Base-by-base conservation (phyloP, 2,329 filamentous ascomycete species). In the Pseudogymnoascus destructans region DNA sequence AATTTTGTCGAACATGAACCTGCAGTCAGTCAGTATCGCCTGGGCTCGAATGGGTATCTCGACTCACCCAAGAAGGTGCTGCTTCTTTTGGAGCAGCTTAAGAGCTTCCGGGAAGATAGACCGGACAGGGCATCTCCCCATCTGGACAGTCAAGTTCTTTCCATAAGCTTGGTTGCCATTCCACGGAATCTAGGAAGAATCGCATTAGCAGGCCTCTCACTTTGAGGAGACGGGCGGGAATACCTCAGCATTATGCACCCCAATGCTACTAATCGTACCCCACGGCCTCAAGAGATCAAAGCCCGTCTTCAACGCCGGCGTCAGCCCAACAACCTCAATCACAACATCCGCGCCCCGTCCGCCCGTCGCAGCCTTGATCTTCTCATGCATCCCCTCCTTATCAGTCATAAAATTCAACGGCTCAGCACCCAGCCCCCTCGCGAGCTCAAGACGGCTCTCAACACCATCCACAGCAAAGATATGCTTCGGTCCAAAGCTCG, bases 311-410 rank as follows among this genome's bases (percentile, higher is more conserved):
- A 90, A 70, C 1, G 86, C 87, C 35, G 82, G 79, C 58, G 81
- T 83, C 61, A 85, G 72, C 0, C 86, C 86, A 23, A 90, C 87
- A 5, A 88, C 85, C 70, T 91, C 87, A 64, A 95, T 83, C 1
- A 93, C 83, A 15, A 88, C 82, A 72, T 96, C 91, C 11, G 90
- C 90, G 5, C 91, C 91, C 36, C 91, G 78, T 6, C 89, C 89
- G 13, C 86, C 77, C 0, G 89, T 93, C 54, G 85, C 79, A 64
- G 87, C 85, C 67, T 82, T 82, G 57, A 95, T 83, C 57, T 85
- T 79, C 64, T 79, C 76, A 58, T 83, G 73, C 69, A 95, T 77
- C 2, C 77, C 81, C 36, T 84, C 80, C 54, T 77, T 77, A 61
- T 88, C 80, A 1, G 75, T 81, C 66, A 79, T 72, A 71, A 92